Base-by-base conservation (phyloP, 1,284 basidiomycete species). In the Pseudozyma thailandica region DNA sequence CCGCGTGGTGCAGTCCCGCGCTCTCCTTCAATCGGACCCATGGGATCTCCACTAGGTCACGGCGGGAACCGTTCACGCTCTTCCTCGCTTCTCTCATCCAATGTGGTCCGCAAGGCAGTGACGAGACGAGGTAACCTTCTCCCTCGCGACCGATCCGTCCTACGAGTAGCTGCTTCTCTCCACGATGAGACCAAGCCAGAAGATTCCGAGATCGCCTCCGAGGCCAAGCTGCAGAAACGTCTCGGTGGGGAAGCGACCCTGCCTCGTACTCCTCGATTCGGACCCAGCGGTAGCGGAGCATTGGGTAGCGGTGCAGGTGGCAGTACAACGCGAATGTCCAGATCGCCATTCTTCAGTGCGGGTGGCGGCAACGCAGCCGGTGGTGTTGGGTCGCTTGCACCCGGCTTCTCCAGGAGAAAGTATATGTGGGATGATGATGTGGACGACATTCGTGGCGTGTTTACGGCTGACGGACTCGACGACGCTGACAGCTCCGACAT, bases 161-260 rank as follows among this genome's bases (percentile, higher is more conserved):
- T 74, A 12, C 71, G 80, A 27, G 80, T 82, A 13, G 74, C 79
- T 8, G 80, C 78, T 41, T 66, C 72, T 8, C 51, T 82, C 3
- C 68, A 71, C 25, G 80, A 79, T 44, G 80, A 82, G 33, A 57
- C 38, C 43, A 59, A 61, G 18, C 80, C 80, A 0, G 52, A 64
- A 33, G 77, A 79, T 28, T 73, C 66, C 3, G 80, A 82, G 35
- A 69, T 80, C 23, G 79, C 79, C 6, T 80, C 78, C 1, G 80
- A 82, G 48, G 80, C 80, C 31, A 78, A 78, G 38, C 69, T 82
- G 15, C 77, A 75, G 58, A 75, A 79, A 25, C 52, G 59, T 13
- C 53, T 81, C 7, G 60, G 66, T 0, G 77, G 70, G 23, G 58
- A 73, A 9, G 52, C 61, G 3, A 60, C 56, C 30, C 28, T 73